Evolutionary conservation across 306 rosid genomes (phyloP).

Genomic region (Vigna unguiculata): DNA sequence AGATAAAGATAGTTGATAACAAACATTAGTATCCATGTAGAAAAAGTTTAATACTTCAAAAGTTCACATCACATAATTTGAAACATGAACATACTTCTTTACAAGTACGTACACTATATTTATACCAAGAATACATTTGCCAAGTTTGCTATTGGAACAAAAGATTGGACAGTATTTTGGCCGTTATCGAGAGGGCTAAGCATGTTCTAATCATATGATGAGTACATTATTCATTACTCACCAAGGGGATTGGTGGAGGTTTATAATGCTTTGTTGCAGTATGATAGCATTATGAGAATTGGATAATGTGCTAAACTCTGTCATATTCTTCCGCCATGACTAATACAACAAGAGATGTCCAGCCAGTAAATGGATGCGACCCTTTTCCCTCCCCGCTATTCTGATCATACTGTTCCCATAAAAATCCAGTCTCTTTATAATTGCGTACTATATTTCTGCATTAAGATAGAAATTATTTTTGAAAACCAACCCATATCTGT

Average conservation of each 20-base stretch:
- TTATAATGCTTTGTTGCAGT: background rate
- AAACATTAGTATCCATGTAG: too few species aligned
- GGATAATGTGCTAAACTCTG: conserved; percentile 45
- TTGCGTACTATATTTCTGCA: conserved; percentile 70
- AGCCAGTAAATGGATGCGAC: conserved; percentile 83
- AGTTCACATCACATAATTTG: too few species aligned
- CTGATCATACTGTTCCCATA: conserved; percentile 96
- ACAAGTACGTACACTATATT: too few species aligned
- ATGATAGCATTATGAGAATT: conserved; percentile 9
- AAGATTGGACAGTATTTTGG: too few species aligned
- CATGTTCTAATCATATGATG: background rate
- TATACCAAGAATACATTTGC: too few species aligned
- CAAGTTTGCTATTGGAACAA: too few species aligned
- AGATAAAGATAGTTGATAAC: too few species aligned
- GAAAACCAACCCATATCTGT: background rate
- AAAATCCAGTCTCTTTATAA: conserved; percentile 68
- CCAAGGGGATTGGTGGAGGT: background rate
- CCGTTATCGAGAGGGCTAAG: background rate
- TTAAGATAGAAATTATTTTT: background rate
- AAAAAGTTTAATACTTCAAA: too few species aligned
- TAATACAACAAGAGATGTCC: conserved; percentile 86
- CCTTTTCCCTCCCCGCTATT: conserved; percentile 87
- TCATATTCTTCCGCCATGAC: conserved; percentile 84
- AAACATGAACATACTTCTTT: too few species aligned
- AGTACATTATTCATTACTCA: background rate